A percentile compares a stretch with the other conserved stretches of the same genome.
Conservation (phyloP, 1,139 yeast genomes). For the Zygoascus hellenicus region DNA sequence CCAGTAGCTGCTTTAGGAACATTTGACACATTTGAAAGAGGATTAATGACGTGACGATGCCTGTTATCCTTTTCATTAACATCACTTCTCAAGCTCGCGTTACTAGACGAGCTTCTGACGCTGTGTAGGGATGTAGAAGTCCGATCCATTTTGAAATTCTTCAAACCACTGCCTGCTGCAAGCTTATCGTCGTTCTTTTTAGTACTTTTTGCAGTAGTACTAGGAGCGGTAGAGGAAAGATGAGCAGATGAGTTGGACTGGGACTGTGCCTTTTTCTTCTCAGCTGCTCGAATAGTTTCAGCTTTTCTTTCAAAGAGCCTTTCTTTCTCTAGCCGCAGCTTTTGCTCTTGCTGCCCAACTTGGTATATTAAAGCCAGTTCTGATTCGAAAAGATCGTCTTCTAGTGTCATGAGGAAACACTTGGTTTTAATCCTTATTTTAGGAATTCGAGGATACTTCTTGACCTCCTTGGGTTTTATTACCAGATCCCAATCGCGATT, state of each 20-base stretch:
- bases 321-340: conserved; percentile 53
- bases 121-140: too few relatives aligned
- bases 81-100: neutral
- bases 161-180: neutral
- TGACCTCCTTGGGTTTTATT: conserved; percentile 37
- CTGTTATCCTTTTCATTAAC: conserved; percentile 4
- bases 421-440: conserved; percentile 46
- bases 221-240: conserved; percentile 3
- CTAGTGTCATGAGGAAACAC: conserved; percentile 47
- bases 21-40: neutral
- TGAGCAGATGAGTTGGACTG: neutral
- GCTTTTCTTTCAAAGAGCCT: conserved; percentile 47
- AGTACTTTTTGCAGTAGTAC: conserved; percentile 1
- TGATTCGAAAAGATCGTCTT: conserved; percentile 85
- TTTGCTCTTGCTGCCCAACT: conserved; percentile 68
- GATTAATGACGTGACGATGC: neutral
- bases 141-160: neutral
- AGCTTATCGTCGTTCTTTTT: conserved; percentile 1
- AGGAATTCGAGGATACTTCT: conserved; percentile 42
- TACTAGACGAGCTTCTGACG: too few relatives aligned
- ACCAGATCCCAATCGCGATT: conserved; percentile 38
- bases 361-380: conserved; percentile 71
- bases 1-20: conserved; percentile 4
- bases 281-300: conserved; percentile 20
- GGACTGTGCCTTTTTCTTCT: neutral